These are phyloP conservation scores for Aspergillus sp. DNA, from an alignment of 2,329 filamentous ascomycete species.

Conservation along the genomic window DNA sequence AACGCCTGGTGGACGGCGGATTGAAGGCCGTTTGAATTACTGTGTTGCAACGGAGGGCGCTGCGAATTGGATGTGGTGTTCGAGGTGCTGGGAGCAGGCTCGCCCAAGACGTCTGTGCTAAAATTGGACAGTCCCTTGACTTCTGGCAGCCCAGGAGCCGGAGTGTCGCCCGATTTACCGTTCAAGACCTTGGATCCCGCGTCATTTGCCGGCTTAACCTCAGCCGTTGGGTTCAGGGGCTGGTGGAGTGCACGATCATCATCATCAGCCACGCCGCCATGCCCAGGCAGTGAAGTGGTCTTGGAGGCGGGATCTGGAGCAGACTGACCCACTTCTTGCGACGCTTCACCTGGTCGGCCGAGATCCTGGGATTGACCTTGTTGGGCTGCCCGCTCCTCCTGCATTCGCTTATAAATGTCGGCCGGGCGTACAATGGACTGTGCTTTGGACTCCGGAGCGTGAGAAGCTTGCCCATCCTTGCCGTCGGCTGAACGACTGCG, in stretches of 20 bases:
- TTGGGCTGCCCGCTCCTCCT: constrained; percentile 50
- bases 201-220: neutral
- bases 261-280: constrained; percentile 1
- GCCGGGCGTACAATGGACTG: constrained; percentile 61
- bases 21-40: constrained; percentile 47
- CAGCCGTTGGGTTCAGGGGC: constrained; percentile 1
- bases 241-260: constrained; percentile 4
- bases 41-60: constrained; percentile 37
- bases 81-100: constrained; percentile 7
- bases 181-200: neutral
- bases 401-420: constrained; percentile 66
- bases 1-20: constrained; percentile 58
- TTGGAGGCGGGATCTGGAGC: constrained; percentile 2
- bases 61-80: constrained; percentile 7
- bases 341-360: constrained; percentile 48
- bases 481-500: constrained; percentile 17
- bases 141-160: constrained; percentile 29
- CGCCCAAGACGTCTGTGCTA: constrained; percentile 18
- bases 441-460: constrained; percentile 34
- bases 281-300: neutral
- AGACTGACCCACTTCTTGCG: constrained; percentile 17
- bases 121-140: constrained; percentile 35
- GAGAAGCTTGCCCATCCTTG: constrained; percentile 19
- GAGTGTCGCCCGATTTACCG: constrained; percentile 6
- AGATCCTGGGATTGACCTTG: constrained; percentile 47